Evolutionary conservation across 768 basidiomycete genomes (phyloP).

Genomic region (Phanerodontia chrysosporium): DNA sequence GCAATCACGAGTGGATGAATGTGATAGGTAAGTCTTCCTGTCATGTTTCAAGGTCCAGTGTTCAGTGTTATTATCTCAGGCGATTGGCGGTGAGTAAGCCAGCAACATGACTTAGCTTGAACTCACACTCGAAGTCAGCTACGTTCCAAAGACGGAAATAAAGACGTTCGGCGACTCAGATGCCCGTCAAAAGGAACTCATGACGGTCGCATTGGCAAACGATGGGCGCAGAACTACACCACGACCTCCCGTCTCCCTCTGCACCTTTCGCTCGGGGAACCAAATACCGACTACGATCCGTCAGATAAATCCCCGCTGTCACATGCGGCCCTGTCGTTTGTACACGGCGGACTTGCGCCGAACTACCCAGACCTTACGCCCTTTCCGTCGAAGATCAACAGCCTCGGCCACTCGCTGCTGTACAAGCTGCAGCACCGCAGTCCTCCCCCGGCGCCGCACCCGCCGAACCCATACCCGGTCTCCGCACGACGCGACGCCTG

Average conservation of each 20-base stretch:
- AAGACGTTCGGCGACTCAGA: constrained; percentile 73
- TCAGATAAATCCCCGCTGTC: constrained; percentile 55
- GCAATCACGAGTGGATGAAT: constrained; percentile 98
- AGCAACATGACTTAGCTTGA: background rate
- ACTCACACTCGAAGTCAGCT: constrained; percentile 30
- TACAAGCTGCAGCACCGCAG: constrained; percentile 59
- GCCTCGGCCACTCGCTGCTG: constrained; percentile 65
- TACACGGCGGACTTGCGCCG: constrained; percentile 88
- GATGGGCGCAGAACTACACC: constrained; percentile 86
- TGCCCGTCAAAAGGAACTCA: constrained; percentile 68
- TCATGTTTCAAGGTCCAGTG: constrained; percentile 3
- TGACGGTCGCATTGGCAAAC: constrained; percentile 73
- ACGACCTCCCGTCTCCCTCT: constrained; percentile 78
- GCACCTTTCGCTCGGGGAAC: constrained; percentile 63
- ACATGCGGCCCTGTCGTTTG: constrained; percentile 83
- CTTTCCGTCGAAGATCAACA: constrained; percentile 82
- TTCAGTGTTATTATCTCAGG: constrained; percentile 37
- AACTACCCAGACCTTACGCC: constrained; percentile 71
- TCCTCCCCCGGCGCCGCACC: constrained; percentile 72
- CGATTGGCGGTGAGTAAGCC: constrained; percentile 70
- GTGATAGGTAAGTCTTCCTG: constrained; percentile 52
- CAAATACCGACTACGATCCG: constrained; percentile 48
- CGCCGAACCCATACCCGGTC: constrained; percentile 70
- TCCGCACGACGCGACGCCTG: constrained; percentile 58
- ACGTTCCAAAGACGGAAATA: constrained; percentile 79